Base-by-base conservation (phyloP, 2,329 filamentous ascomycete genomes). In the Cercospora canescens region DNA sequence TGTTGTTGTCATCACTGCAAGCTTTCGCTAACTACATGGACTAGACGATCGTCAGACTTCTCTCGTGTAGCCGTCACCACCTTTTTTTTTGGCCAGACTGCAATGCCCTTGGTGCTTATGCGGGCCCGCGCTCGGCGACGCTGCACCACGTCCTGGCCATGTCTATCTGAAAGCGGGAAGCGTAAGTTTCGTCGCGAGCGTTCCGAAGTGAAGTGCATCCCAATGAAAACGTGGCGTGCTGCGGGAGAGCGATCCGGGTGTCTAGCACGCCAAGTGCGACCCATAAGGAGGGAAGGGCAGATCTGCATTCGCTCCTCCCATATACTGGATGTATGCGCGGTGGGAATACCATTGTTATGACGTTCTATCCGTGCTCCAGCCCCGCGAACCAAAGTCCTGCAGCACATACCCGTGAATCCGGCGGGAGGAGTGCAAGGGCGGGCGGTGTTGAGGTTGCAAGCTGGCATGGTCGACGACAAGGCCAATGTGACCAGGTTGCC, bases 151-250 rank as follows among this genome's bases (percentile, higher is more conserved):
- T 50, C 24, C 18, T 26, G 21, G 45, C 11, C 45, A 26, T 50
- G 11, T 24, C 21, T n/a, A 34, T 57, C 18, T 11, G 18, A 21
- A 21, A 50, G 45, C 45, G 45, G 21, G 26, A 26, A 50, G 45
- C 45, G 45, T 50, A 50, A 21, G 45, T 50, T 50, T 50, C 45
- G 45, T 26, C 14, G 24, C 45, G 45, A 28, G 24, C 26, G 39
- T 32, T 55, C 48, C 45, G 54, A 28, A 34, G 50, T 62, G 45
- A 26, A 62, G 37, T 62, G 50, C 52, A 48, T 37, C 39, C 21
- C 21, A 30, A 37, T 21, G 32, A 39, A 39, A 12, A 39, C 16
- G 39, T 58, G 32, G 55, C 32, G 55, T 58, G 32, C 37, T 35
- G 21, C 55, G 32, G 55, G 39, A 39, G 45, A 52, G 45, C 45